Evolutionary conservation across 441 rosid genomes (phyloP).

Genomic region (Hura crepitans): DNA sequence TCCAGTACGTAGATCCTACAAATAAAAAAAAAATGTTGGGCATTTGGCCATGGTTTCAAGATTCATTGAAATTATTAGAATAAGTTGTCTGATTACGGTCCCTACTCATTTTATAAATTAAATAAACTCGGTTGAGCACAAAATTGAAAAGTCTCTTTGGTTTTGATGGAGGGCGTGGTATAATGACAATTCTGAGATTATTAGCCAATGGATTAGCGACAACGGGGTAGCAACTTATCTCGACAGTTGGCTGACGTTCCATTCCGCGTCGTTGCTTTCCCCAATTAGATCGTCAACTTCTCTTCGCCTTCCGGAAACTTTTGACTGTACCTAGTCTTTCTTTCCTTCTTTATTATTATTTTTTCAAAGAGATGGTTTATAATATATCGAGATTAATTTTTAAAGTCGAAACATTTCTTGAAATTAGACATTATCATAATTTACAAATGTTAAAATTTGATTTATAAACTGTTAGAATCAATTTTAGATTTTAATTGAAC

Average conservation of each 20-base stretch:
- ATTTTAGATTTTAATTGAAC: too few species aligned
- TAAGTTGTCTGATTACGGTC: background rate
- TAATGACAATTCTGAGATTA: background rate
- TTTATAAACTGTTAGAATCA: too few species aligned
- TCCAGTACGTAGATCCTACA: background rate
- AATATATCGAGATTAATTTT: too few species aligned
- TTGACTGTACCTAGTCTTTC: background rate
- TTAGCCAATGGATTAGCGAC: background rate
- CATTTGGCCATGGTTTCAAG: constrained; percentile 6
- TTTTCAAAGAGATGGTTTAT: too few species aligned
- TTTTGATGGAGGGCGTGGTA: background rate
- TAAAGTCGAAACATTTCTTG: too few species aligned
- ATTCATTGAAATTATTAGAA: background rate
- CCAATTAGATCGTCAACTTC: background rate
- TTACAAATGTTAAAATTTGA: too few species aligned
- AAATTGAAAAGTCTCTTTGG: background rate
- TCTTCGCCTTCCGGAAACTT: constrained; percentile 10
- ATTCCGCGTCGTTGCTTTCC: background rate
- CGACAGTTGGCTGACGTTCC: background rate
- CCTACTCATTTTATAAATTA: background rate
- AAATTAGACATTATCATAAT: too few species aligned
- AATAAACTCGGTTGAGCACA: background rate
- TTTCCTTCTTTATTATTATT: background rate
- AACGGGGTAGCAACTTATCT: background rate
- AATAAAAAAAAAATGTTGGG: background rate